Base-by-base conservation (phyloP, 345 rosid species). In the Murraya koenigii region DNA sequence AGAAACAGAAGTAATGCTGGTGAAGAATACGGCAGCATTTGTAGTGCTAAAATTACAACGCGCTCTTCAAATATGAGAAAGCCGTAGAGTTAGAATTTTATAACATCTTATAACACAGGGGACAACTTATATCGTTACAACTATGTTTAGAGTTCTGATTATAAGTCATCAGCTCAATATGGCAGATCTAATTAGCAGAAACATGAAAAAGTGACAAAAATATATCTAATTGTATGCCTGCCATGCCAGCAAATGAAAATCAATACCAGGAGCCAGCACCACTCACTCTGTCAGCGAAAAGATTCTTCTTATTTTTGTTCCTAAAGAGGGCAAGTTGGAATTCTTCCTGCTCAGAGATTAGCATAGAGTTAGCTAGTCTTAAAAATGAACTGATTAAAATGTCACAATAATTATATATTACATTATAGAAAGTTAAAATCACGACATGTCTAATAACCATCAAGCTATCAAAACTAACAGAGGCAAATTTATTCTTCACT, bases 321-420 rank as follows among this genome's bases (percentile, higher is more conserved):
- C 89, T 89, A 85, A 96, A 91, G 36, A 96, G 92, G 56, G 99
- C 99, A 66, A 96, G 86, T 80, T 93, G 97, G 78, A 96, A 88
- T 69, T 96, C 99, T 84, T 93, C 97, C 98, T 96, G 86, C 60
- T 72, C 52, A 75, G 5, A 77, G 60, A 62, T 72, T 38, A 79
- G 47, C 30, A 74, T n/a, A 15, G 19, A 72, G 23, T 35, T 61
- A 26, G 69, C 55, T 54, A 66, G 72, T 36, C 25, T 19, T 72
- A 41, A n/a, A 54, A 32, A 65, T 60, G 30, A 59, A 25, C 54
- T 23, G 8, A 10, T 3, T 30, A 19, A 62, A 44, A 77, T 26
- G 49, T 11, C 36, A 30, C 3, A 15, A 17, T 64, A 33, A 33
- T 20, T 32, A 2, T 19, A 33, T 33, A 7, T 54, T 6, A 55